phyloP scores from a whole-genome alignment of 768 basidiomycete species.

The Kwoniella pini region DNA sequence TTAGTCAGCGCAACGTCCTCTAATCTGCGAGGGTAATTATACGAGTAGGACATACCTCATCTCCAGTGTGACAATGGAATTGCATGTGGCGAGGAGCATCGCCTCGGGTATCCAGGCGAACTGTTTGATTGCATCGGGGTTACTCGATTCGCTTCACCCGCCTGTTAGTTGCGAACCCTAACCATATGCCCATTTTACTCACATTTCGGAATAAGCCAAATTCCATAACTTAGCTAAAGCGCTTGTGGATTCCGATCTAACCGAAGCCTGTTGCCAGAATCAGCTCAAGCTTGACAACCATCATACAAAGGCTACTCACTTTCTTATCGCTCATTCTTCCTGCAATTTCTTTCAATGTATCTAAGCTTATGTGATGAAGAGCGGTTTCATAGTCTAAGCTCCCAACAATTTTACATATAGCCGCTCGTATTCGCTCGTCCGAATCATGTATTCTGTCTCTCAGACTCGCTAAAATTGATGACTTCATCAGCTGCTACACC shows the following conservation, averaged over 20 bases:
- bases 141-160: slow-evolving; percentile 70
- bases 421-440: slow-evolving; percentile 86
- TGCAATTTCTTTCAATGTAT: slow-evolving; percentile 66
- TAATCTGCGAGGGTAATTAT: background rate
- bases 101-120: slow-evolving; percentile 91
- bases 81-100: slow-evolving; percentile 62
- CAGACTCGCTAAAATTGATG: slow-evolving; percentile 56
- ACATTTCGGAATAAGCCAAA: slow-evolving; percentile 89
- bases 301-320: slow-evolving; percentile 56
- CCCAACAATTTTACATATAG: slow-evolving; percentile 77
- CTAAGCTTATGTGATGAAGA: slow-evolving; percentile 72
- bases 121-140: slow-evolving; percentile 68
- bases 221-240: slow-evolving; percentile 76
- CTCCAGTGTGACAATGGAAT: slow-evolving; percentile 59
- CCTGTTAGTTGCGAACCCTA: background rate
- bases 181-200: slow-evolving; percentile 46
- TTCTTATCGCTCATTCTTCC: slow-evolving; percentile 82
- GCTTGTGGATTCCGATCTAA: slow-evolving; percentile 67
- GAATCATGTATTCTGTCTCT: slow-evolving; percentile 73
- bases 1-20: too few relatives aligned
- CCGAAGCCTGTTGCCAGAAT: slow-evolving; percentile 39
- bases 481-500: background rate
- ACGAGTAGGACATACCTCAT: slow-evolving; percentile 59
- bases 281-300: background rate
- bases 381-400: slow-evolving; percentile 88